Evolutionary conservation across 257 asterid genomes (phyloP).

Genomic region (Solanum megistacrolobum): DNA sequence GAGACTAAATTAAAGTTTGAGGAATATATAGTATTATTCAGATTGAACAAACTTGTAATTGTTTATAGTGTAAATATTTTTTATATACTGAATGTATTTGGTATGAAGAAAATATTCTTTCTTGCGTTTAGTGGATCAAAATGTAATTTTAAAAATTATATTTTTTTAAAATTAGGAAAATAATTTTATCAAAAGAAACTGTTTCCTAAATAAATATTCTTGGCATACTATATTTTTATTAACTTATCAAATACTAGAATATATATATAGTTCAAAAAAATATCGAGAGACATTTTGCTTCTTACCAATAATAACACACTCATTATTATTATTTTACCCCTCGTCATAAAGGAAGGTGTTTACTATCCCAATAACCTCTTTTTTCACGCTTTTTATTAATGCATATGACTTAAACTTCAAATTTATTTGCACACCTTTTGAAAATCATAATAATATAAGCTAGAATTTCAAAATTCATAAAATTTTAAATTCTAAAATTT

Average conservation of each 20-base stretch:
- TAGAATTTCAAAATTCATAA: not conserved
- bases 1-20: not conserved
- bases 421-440: not conserved
- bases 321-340: not conserved
- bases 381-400: not conserved
- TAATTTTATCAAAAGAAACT: not conserved
- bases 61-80: too few species aligned
- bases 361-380: rapidly evolving
- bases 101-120: not conserved
- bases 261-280: not conserved
- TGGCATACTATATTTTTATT: not conserved
- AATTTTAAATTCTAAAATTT: not conserved
- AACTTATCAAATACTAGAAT: not conserved
- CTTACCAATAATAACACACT: too few species aligned
- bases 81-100: not conserved
- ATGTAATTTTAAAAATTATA: not conserved
- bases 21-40: not conserved
- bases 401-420: not conserved
- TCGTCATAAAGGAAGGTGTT: rapidly evolving
- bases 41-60: not conserved
- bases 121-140: not conserved
- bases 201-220: not conserved
- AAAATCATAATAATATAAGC: not conserved
- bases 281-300: not conserved
- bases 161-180: not conserved